These are phyloP conservation scores for Pleurotus djamor DNA, from an alignment of 768 basidiomycete genomes.

Conservation along the genomic window DNA sequence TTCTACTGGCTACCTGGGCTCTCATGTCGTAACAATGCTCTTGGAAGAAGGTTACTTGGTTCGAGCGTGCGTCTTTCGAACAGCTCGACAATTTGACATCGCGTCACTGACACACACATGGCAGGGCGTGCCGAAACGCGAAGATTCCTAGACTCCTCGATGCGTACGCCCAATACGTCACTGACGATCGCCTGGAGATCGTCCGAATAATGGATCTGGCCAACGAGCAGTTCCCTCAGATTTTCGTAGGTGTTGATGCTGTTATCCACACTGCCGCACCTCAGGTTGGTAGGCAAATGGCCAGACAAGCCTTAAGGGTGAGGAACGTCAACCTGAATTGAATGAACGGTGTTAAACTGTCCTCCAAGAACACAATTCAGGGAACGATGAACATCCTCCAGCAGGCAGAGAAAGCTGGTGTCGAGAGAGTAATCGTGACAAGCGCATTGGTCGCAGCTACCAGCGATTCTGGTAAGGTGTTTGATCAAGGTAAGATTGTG, in stretches of 20 bases:
- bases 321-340: constrained; percentile 14
- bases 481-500: constrained; percentile 11
- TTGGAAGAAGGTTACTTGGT: constrained; percentile 35
- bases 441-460: constrained; percentile 2
- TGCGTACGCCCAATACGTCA: constrained; percentile 16
- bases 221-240: constrained; percentile 40
- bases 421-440: constrained; percentile 18
- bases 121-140: constrained; percentile 28
- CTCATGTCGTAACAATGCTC: constrained; percentile 31
- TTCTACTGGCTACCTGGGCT: constrained; percentile 35
- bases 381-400: constrained; percentile 39
- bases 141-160: constrained; percentile 19
- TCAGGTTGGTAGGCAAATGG: constrained; percentile 20
- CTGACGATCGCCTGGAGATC: constrained; percentile 26
- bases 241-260: constrained; percentile 47
- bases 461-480: not conserved
- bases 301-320: constrained; percentile 15
- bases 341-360: not conserved
- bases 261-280: constrained; percentile 45
- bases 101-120: not conserved
- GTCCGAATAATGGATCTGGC: constrained; percentile 27
- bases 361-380: constrained; percentile 27
- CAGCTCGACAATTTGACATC: not conserved
- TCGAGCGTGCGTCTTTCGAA: constrained; percentile 25
- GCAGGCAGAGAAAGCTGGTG: constrained; percentile 32